phyloP scores from a whole-genome alignment of 106 monocot species.

The Dioscorea alata region DNA sequence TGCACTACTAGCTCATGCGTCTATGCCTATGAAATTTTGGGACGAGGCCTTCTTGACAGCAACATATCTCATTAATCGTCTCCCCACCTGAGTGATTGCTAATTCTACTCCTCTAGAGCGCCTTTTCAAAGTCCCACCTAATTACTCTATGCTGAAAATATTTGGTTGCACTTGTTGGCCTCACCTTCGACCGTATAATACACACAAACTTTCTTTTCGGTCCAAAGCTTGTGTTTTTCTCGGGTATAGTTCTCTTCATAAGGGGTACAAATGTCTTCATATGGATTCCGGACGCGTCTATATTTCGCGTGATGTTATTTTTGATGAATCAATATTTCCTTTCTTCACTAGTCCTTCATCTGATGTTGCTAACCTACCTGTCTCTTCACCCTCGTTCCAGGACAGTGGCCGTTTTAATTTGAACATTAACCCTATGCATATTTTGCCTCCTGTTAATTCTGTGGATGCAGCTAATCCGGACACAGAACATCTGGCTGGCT shows the following conservation, averaged over 20 bases:
- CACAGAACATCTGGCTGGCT: too few relatives aligned
- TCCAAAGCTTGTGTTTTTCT: not conserved
- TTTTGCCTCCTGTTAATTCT: too few relatives aligned
- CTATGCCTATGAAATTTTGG: not conserved
- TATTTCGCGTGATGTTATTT: not conserved
- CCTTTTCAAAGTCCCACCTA: not conserved
- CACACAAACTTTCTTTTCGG: not conserved
- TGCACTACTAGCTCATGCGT: not conserved
- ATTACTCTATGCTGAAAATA: not conserved
- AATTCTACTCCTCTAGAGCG: not conserved
- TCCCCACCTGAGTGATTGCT: not conserved
- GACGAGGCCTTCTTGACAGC: not conserved
- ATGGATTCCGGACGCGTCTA: not conserved
- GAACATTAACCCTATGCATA: too few relatives aligned
- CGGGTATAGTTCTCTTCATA: not conserved
- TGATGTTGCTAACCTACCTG: too few relatives aligned
- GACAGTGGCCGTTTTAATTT: too few relatives aligned
- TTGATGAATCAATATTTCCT: not conserved
- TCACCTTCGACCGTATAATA: not conserved
- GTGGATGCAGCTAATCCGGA: too few relatives aligned
- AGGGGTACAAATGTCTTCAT: not conserved
- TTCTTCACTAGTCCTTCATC: not conserved
- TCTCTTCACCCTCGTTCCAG: too few relatives aligned
- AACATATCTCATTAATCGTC: not conserved
- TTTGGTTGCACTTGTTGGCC: conserved; percentile 5